phyloP scores from a whole-genome alignment of 495 filamentous ascomycete genomes.

The Podospora pseudoanserina region DNA sequence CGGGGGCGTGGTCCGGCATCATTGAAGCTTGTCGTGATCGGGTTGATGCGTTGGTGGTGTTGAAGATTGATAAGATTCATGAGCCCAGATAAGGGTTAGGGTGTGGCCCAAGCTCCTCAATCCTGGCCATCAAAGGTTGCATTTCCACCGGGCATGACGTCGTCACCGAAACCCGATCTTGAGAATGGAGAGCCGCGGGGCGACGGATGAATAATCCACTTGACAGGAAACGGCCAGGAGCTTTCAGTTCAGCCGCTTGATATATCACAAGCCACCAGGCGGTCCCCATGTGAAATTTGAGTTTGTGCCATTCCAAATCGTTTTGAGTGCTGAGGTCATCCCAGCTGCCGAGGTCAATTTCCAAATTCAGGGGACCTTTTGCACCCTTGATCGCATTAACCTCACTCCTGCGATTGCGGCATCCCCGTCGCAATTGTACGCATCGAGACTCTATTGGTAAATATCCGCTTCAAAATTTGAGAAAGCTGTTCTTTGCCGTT shows the following conservation, averaged over 20 bases:
- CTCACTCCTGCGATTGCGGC: neutral
- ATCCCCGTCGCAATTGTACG: conserved; percentile 1
- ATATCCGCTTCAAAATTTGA: conserved; percentile 1
- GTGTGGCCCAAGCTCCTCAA: neutral
- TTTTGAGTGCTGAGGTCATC: neutral
- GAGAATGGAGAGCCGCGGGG: neutral
- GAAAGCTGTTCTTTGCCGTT: neutral
- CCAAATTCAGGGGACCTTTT: neutral
- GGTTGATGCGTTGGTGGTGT: neutral
- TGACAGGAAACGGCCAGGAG: neutral
- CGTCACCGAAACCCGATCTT: neutral
- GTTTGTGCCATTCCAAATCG: neutral
- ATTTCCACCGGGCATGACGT: neutral
- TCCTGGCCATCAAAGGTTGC: neutral
- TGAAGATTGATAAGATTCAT: neutral
- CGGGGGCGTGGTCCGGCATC: neutral
- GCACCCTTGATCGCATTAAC: neutral
- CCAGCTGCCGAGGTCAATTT: neutral
- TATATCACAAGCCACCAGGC: neutral
- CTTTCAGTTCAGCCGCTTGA: neutral
- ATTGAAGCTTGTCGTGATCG: neutral
- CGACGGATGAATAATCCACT: neutral
- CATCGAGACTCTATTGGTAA: neutral
- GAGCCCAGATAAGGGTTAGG: conserved; percentile 5
- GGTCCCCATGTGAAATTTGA: neutral